phyloP scores from a whole-genome alignment of 2,329 filamentous ascomycete genomes.

The Neoscytalidium dimidiatum region DNA sequence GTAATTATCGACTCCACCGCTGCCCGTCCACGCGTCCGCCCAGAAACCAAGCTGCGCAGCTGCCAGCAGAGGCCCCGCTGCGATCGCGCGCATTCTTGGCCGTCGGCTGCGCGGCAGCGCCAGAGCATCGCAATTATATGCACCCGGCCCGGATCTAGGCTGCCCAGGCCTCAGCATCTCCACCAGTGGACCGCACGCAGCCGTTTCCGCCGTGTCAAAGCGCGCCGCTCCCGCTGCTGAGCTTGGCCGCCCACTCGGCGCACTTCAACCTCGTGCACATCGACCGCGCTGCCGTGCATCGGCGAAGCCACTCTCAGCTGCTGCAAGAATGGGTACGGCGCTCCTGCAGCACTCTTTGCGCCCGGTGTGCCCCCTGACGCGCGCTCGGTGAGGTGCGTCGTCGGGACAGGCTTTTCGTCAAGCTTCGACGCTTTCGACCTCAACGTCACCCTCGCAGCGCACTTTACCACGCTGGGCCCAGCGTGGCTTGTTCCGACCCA shows the following conservation, averaged over 20 bases:
- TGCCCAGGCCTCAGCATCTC: neutral
- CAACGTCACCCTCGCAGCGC: conserved; percentile 12
- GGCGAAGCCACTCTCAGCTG: neutral
- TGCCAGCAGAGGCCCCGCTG: neutral
- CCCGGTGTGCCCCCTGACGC: neutral
- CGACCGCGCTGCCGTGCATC: neutral
- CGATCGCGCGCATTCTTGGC: neutral
- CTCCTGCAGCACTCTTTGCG: neutral
- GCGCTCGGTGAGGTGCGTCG: neutral
- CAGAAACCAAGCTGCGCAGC: neutral
- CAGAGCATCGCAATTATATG: conserved; percentile 4
- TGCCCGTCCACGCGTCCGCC: conserved; percentile 14
- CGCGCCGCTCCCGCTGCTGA: conserved; percentile 3
- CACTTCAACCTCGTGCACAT: neutral
- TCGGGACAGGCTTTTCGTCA: conserved; percentile 16
- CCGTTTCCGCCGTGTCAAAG: conserved; percentile 5
- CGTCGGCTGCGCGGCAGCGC: neutral
- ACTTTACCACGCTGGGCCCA: neutral
- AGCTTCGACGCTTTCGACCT: conserved; percentile 3
- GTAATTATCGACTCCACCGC: neutral
- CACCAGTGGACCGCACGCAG: neutral
- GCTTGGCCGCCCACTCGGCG: neutral
- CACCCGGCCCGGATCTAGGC: neutral
- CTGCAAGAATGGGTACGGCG: neutral
- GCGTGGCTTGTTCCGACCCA: conserved; percentile 6